Conservation (phyloP, 352 stramenopile genomes). For the Phytophthora syringae region DNA sequence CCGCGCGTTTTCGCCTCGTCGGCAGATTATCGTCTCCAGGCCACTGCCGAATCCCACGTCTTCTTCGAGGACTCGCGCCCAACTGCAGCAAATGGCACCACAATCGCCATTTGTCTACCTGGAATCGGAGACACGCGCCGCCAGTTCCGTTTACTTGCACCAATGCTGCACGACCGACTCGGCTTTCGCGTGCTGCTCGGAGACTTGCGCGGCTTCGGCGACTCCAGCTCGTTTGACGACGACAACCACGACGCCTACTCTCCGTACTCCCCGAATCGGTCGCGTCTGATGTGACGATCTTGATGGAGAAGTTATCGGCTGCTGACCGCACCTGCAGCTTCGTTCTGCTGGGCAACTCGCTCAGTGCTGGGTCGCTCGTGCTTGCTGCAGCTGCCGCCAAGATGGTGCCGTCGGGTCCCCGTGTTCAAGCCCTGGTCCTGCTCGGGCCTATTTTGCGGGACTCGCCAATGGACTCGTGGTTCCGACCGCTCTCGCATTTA, state of each 20-base stretch:
- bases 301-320: slow-evolving; percentile 35
- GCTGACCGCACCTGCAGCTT: slow-evolving; percentile 31
- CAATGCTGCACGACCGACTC: slow-evolving; percentile 41
- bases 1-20: slow-evolving; percentile 37
- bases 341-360: slow-evolving; percentile 46
- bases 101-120: slow-evolving; percentile 41
- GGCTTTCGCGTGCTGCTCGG: slow-evolving; percentile 40
- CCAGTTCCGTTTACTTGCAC: slow-evolving; percentile 48
- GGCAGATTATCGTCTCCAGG: slow-evolving; percentile 20
- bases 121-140: slow-evolving; percentile 51
- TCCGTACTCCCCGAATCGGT: slow-evolving; percentile 43
- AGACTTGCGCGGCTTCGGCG: slow-evolving; percentile 51
- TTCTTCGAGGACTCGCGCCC: slow-evolving; percentile 54
- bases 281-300: slow-evolving; percentile 27
- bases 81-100: slow-evolving; percentile 9
- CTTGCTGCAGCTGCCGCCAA: slow-evolving; percentile 22
- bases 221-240: slow-evolving; percentile 37
- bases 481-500: slow-evolving; percentile 39
- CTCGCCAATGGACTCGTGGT: slow-evolving; percentile 32
- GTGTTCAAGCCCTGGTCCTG: slow-evolving; percentile 34
- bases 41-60: slow-evolving; percentile 17
- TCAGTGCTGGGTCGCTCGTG: slow-evolving; percentile 44
- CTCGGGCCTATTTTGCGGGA: slow-evolving; percentile 43
- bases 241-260: slow-evolving; percentile 9
- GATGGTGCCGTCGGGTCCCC: neutral